These are phyloP conservation scores for Chrysoporthe austroafricana DNA, from an alignment of 2,329 filamentous ascomycete species.

Conservation along the genomic window DNA sequence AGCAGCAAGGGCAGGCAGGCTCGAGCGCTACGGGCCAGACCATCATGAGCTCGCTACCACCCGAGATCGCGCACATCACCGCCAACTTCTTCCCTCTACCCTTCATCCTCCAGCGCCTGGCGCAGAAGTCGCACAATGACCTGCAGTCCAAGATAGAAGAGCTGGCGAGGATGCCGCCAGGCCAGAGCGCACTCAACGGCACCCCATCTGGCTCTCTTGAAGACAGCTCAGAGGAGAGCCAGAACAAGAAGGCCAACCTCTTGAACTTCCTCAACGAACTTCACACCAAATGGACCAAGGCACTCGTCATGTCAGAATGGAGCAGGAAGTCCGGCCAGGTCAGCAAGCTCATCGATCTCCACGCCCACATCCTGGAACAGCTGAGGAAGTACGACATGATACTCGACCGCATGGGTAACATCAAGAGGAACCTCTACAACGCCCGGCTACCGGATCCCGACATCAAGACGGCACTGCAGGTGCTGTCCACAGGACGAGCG, in stretches of 20 bases:
- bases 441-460: conserved; percentile 88
- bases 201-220: conserved; percentile 49
- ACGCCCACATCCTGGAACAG: conserved; percentile 70
- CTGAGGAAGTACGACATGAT: conserved; percentile 63
- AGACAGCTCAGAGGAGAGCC: conserved; percentile 66
- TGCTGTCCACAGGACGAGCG: conserved; percentile 78
- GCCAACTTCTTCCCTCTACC: conserved; percentile 77
- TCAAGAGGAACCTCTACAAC: conserved; percentile 73
- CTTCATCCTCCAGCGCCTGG: conserved; percentile 74
- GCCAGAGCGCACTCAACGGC: conserved; percentile 56
- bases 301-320: conserved; percentile 90
- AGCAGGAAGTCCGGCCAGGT: conserved; percentile 78
- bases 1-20: conserved; percentile 31
- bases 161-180: conserved; percentile 69
- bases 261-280: conserved; percentile 79
- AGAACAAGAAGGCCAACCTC: conserved; percentile 75
- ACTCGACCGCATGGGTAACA: conserved; percentile 66
- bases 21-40: conserved; percentile 36
- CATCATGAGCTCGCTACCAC: conserved; percentile 62
- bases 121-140: conserved; percentile 81
- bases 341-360: conserved; percentile 86
- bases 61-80: conserved; percentile 72
- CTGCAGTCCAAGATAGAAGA: conserved; percentile 71
- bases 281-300: conserved; percentile 89
- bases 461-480: conserved; percentile 83